Evolutionary conservation across 305 asterid species (phyloP).

Genomic region (Fraxinus dipetala): DNA sequence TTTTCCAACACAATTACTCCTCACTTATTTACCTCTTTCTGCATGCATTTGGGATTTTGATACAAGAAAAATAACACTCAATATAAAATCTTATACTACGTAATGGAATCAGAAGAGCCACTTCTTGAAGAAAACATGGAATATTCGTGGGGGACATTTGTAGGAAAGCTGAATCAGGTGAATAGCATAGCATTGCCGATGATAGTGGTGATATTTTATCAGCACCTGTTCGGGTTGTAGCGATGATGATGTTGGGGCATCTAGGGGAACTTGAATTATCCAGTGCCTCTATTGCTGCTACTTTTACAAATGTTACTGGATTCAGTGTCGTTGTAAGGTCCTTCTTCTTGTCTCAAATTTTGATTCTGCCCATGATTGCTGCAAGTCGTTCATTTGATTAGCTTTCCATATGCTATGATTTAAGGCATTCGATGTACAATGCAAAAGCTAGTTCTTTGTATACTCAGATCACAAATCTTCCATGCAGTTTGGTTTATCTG

Average conservation of each 20-base stretch:
- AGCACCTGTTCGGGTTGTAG: slow-evolving; percentile 34
- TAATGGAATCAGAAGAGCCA: slow-evolving; percentile 1
- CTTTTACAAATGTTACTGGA: slow-evolving; percentile 46
- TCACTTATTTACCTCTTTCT: background rate
- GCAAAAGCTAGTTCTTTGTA: too few relatives aligned
- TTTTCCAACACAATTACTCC: background rate
- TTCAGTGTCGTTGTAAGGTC: slow-evolving; percentile 35
- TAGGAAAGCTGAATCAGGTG: slow-evolving; percentile 28
- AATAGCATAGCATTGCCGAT: slow-evolving; percentile 40
- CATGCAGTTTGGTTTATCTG: slow-evolving; percentile 32
- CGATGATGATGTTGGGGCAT: slow-evolving; percentile 48
- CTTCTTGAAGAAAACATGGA: background rate
- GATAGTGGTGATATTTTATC: slow-evolving; percentile 36
- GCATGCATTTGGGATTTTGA: background rate
- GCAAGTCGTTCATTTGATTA: background rate
- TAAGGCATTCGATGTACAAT: too few relatives aligned
- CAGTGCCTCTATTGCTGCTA: slow-evolving; percentile 44
- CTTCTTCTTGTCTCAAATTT: background rate
- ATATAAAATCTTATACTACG: background rate
- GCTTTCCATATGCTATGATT: background rate
- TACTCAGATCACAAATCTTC: background rate
- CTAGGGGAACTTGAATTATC: slow-evolving; percentile 34
- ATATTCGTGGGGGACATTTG: slow-evolving; percentile 3
- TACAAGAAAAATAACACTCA: background rate
- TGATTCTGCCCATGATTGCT: background rate